A percentile compares a stretch with the other conserved stretches of the same genome.
Conservation (phyloP, 768 basidiomycete genomes). For the Suillus bovinus region DNA sequence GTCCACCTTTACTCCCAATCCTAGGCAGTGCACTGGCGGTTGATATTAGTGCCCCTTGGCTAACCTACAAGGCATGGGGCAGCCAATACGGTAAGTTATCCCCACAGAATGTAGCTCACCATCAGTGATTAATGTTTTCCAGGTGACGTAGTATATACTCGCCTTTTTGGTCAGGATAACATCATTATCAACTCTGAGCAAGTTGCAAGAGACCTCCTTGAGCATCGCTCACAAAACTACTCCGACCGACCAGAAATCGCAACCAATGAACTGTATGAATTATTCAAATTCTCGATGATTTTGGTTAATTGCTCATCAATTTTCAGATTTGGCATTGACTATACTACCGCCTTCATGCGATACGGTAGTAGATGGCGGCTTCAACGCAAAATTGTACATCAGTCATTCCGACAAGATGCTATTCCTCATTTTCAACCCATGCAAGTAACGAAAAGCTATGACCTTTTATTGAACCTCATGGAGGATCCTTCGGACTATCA, state of each 20-base stretch:
- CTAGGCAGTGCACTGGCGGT: constrained; percentile 1
- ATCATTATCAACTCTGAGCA: constrained; percentile 16
- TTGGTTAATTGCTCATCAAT: background rate
- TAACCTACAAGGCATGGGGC: constrained; percentile 6
- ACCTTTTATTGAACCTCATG: constrained; percentile 3
- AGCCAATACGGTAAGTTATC: background rate
- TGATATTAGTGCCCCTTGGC: constrained; percentile 3
- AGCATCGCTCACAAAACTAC: constrained; percentile 13
- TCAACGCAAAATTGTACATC: constrained; percentile 17
- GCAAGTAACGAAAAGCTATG: constrained; percentile 1
- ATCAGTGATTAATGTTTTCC: background rate
- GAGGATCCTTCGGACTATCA: constrained; percentile 4
- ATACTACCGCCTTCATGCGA: constrained; percentile 12
- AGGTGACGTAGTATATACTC: constrained; percentile 12
- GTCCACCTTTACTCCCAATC: constrained; percentile 3
- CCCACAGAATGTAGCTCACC: background rate
- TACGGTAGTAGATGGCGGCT: constrained; percentile 18
- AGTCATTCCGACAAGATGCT: constrained; percentile 14
- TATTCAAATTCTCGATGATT: background rate
- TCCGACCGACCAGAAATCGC: constrained; percentile 11
- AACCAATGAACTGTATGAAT: constrained; percentile 12
- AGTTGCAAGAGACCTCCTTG: constrained; percentile 15
- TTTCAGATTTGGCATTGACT: constrained; percentile 13
- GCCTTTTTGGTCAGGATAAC: constrained; percentile 11
- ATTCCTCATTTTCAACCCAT: constrained; percentile 4